Conservation (phyloP, 495 filamentous ascomycete genomes). For the Apiosordaria backusii region DNA sequence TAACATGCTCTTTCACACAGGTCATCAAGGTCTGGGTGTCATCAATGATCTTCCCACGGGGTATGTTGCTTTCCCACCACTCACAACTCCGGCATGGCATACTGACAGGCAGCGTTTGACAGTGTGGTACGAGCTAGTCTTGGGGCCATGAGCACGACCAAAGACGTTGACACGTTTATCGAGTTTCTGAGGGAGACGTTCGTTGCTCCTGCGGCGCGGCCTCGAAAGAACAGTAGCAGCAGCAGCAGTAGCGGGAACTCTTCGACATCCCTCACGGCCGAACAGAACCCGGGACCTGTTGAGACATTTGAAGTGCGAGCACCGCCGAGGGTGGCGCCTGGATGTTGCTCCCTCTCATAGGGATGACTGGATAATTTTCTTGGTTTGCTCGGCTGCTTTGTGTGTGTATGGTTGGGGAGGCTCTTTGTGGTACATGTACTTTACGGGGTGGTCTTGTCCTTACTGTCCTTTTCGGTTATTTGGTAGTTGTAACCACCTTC, state of each 20-base stretch:
- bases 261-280: not conserved
- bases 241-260: not conserved
- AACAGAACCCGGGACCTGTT: not conserved
- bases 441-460: too few relatives aligned
- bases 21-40: constrained; percentile 26
- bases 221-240: constrained; percentile 6
- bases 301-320: not conserved
- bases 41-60: constrained; percentile 35
- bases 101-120: constrained; percentile 18
- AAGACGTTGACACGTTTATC: constrained; percentile 58
- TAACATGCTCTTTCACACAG: constrained; percentile 42
- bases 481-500: too few relatives aligned
- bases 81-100: not conserved
- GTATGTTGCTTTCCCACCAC: constrained; percentile 9
- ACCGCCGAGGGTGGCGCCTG: not conserved
- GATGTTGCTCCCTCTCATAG: not conserved
- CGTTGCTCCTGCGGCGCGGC: constrained; percentile 15
- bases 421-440: not conserved
- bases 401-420: not conserved
- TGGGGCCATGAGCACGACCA: constrained; percentile 65
- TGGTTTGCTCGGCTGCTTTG: not conserved
- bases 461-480: too few relatives aligned
- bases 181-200: constrained; percentile 55
- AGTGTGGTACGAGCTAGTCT: constrained; percentile 64
- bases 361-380: not conserved